Percentiles rank a stretch among this genome's conserved stretches.
Evolutionary conservation across 345 rosid species (phyloP).

Genomic region (Acer campestre): DNA sequence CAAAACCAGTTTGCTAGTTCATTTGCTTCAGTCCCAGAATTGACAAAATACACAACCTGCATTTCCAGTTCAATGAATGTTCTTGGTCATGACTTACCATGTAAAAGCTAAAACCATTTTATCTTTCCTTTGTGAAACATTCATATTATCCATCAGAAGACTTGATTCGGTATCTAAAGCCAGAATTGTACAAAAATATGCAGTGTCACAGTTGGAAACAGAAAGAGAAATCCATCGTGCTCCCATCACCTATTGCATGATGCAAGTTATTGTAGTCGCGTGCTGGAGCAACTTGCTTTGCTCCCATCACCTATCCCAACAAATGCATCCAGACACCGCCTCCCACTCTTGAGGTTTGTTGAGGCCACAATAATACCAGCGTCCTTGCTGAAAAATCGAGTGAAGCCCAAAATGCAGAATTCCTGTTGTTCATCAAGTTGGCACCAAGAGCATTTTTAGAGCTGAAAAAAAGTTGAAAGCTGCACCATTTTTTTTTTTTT

Average conservation of each 20-base stretch:
- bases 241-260: conserved; percentile 45
- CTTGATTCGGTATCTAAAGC: neutral
- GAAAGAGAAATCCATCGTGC: neutral
- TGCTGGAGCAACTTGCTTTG: conserved; percentile 92
- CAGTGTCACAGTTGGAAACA: neutral
- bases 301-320: conserved; percentile 85
- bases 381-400: too few species aligned
- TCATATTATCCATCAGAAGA: neutral
- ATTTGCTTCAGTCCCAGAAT: conserved; percentile 95
- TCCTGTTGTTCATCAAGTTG: too few species aligned
- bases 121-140: too few species aligned
- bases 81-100: neutral
- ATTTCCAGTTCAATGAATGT: conserved; percentile 23
- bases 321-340: conserved; percentile 78
- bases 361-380: too few species aligned
- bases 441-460: too few species aligned
- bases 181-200: too few species aligned
- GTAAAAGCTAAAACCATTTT: neutral
- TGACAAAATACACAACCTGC: conserved; percentile 92
- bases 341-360: conserved; percentile 41
- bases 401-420: too few species aligned
- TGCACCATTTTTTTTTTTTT: too few species aligned
- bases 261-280: conserved; percentile 83
- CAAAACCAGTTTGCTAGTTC: conserved; percentile 83
- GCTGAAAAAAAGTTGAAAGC: too few species aligned